phyloP scores from a whole-genome alignment of 2,329 filamentous ascomycete species.

The Pyrenochaeta sp. region DNA sequence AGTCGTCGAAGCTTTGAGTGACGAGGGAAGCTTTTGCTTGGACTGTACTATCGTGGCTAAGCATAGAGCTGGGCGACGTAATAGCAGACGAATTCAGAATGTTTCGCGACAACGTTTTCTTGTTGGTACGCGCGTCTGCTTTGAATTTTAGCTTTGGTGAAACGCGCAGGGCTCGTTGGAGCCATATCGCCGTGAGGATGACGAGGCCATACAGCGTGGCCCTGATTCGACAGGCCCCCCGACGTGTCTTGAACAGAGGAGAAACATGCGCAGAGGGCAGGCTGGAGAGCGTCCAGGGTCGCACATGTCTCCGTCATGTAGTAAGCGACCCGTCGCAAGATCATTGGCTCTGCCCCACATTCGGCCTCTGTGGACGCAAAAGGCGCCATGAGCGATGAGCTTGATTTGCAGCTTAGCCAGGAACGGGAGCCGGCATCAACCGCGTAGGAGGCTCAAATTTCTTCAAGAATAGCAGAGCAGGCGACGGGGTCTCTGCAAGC shows the following conservation, averaged over 20 bases:
- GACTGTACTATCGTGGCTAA: constrained; percentile 7
- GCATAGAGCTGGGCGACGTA: constrained; percentile 13
- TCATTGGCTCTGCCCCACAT: background rate
- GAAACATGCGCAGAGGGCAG: background rate
- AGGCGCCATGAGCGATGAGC: constrained; percentile 23
- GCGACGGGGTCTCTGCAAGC: constrained; percentile 21
- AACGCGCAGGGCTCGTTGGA: constrained; percentile 10
- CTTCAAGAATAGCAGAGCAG: constrained; percentile 18
- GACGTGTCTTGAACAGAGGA: background rate
- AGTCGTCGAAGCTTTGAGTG: constrained; percentile 45
- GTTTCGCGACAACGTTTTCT: background rate
- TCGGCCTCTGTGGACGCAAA: background rate
- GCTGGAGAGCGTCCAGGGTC: background rate
- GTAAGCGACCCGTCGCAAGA: too few species aligned
- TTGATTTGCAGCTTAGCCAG: constrained; percentile 21
- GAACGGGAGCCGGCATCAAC: constrained; percentile 30
- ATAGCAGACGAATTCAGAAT: constrained; percentile 3
- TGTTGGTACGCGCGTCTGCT: constrained; percentile 14
- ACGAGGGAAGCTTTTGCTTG: background rate
- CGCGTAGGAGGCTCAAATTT: constrained; percentile 31
- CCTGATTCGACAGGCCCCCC: background rate
- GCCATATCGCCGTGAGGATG: constrained; percentile 8
- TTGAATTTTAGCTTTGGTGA: constrained; percentile 10
- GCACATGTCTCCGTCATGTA: too few species aligned
- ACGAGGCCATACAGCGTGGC: constrained; percentile 1